A percentile compares a stretch with the other conserved stretches of the same genome.
Evolutionary conservation across 768 basidiomycete species (phyloP).

Genomic region (Calocera cornea): DNA sequence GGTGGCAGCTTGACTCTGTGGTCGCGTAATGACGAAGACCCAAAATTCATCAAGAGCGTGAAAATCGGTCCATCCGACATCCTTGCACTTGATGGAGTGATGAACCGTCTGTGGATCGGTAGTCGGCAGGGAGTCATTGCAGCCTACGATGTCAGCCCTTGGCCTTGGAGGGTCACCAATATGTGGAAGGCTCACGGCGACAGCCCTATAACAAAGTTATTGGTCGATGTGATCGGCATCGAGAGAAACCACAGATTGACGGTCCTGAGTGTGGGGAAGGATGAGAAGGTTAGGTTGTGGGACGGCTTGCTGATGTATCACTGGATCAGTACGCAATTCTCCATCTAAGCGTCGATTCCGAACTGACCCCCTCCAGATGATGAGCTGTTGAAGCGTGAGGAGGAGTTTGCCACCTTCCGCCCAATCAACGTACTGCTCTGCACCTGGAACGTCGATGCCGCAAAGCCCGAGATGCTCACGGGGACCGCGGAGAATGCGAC

Average conservation of each 20-base stretch:
- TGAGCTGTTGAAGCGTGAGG: slow-evolving; percentile 61
- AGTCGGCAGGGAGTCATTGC: slow-evolving; percentile 67
- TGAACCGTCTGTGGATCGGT: slow-evolving; percentile 76
- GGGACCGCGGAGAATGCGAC: slow-evolving; percentile 56
- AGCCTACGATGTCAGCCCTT: slow-evolving; percentile 57
- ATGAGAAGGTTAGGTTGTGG: slow-evolving; percentile 67
- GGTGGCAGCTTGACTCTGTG: slow-evolving; percentile 83
- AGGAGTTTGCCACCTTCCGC: slow-evolving; percentile 65
- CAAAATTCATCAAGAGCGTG: slow-evolving; percentile 56
- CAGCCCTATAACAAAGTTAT: slow-evolving; percentile 47
- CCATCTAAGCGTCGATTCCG: not conserved
- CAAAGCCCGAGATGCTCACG: slow-evolving; percentile 59
- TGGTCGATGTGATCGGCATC: slow-evolving; percentile 64
- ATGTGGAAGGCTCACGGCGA: slow-evolving; percentile 67
- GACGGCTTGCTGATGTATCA: slow-evolving; percentile 75
- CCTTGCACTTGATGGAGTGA: slow-evolving; percentile 70
- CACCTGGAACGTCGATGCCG: slow-evolving; percentile 88
- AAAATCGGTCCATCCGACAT: slow-evolving; percentile 75
- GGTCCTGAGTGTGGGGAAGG: slow-evolving; percentile 63
- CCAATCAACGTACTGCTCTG: slow-evolving; percentile 63
- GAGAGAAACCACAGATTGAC: slow-evolving; percentile 42
- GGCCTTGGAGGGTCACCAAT: slow-evolving; percentile 80
- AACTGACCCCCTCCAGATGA: slow-evolving; percentile 37
- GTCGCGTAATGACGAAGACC: slow-evolving; percentile 43
- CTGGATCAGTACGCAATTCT: slow-evolving; percentile 60